A percentile compares a stretch with the other conserved stretches of the same genome.
Conservation (phyloP, 2,329 filamentous ascomycete species). For the Trichoderma oligosporum region DNA sequence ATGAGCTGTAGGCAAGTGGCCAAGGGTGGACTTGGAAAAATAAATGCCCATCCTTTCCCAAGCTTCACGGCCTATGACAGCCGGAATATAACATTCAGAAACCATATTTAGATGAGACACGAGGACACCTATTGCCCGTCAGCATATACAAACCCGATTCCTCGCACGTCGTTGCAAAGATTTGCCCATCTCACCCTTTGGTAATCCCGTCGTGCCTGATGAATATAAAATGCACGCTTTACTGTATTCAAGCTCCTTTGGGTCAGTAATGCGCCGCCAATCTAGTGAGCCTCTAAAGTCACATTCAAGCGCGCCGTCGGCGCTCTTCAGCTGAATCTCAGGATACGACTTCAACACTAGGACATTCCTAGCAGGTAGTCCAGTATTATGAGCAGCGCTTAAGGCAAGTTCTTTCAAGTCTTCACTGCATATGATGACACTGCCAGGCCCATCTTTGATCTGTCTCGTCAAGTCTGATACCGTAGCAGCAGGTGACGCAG, state of each 20-base stretch:
- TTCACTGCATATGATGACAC: conserved; percentile 44
- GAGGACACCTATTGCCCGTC: conserved; percentile 32
- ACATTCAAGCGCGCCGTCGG: conserved; percentile 26
- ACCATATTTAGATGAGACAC: conserved; percentile 46
- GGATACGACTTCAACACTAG: conserved; percentile 46
- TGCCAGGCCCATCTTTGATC: conserved; percentile 37
- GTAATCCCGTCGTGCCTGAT: conserved; percentile 47
- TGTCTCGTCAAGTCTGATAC: conserved; percentile 48
- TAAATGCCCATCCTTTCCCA: conserved; percentile 28
- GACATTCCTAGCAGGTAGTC: conserved; percentile 44
- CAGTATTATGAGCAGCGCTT: conserved; percentile 46
- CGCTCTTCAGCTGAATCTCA: conserved; percentile 27
- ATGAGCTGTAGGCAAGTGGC: conserved; percentile 45
- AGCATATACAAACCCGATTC: not conserved
- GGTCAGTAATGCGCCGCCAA: conserved; percentile 54
- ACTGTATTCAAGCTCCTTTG: conserved; percentile 38
- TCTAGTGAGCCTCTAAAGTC: conserved; percentile 38
- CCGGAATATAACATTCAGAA: conserved; percentile 33
- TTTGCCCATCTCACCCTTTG: conserved; percentile 36
- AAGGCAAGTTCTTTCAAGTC: conserved; percentile 45
- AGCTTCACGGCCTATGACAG: conserved; percentile 30
- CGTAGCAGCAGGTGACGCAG: conserved; percentile 49
- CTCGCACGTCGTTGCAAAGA: not conserved
- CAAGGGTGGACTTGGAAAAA: conserved; percentile 36
- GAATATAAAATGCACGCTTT: conserved; percentile 45